A percentile compares a stretch with the other conserved stretches of the same genome.
phyloP scores from a whole-genome alignment of 2,329 filamentous ascomycete genomes.

The Coniochaeta prunicola region DNA sequence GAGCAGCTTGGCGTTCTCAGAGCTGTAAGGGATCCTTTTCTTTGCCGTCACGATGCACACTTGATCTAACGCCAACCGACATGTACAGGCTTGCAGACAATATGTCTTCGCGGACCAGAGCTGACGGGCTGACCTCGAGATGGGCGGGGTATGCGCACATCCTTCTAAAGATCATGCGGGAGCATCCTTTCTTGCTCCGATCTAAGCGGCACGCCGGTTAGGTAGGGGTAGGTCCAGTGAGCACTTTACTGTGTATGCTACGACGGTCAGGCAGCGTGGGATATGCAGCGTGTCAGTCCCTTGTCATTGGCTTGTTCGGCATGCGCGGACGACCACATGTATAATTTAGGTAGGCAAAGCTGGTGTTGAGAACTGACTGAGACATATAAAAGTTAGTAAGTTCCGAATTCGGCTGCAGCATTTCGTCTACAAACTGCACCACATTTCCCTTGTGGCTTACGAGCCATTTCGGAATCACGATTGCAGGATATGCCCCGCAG shows the following conservation, averaged over 20 bases:
- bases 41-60: neutral
- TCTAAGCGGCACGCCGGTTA: neutral
- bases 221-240: neutral
- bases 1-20: constrained; percentile 64
- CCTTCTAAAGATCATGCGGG: neutral
- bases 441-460: neutral
- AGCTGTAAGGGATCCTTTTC: constrained; percentile 38
- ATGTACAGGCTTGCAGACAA: neutral
- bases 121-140: neutral
- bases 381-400: neutral
- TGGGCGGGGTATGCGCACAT: neutral
- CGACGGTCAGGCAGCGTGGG: neutral
- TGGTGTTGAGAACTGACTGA: neutral
- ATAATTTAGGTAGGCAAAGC: neutral
- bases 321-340: neutral
- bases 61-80: neutral
- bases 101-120: neutral
- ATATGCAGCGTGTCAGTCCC: neutral
- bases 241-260: neutral
- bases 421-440: neutral
- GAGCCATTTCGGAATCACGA: neutral
- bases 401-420: neutral
- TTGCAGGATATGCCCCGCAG: neutral
- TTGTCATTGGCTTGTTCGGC: neutral
- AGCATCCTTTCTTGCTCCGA: neutral